phyloP scores from a whole-genome alignment of 75 land plant species.

The Adiantum capillusveneris region DNA sequence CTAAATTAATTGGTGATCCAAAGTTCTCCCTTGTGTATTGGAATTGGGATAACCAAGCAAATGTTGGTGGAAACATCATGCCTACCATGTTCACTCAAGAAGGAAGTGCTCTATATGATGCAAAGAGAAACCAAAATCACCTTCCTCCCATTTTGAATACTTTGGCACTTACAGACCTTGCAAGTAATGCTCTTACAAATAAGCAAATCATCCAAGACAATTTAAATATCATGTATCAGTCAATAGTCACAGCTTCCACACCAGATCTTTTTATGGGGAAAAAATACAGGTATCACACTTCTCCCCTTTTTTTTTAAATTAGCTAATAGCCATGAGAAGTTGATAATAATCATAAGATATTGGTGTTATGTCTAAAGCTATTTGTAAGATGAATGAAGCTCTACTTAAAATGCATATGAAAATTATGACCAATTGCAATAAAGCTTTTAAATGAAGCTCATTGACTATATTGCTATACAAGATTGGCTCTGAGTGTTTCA shows the following conservation, averaged over 20 bases:
- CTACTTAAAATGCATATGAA: too few species aligned
- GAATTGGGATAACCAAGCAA: constrained; percentile 38
- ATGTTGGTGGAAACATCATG: constrained; percentile 12
- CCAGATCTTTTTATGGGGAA: constrained; percentile 29
- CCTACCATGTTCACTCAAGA: constrained; percentile 9
- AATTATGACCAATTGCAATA: too few species aligned
- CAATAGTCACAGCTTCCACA: constrained; percentile 28
- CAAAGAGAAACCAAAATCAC: constrained; percentile 4
- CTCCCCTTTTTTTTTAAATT: too few species aligned
- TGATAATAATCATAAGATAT: too few species aligned
- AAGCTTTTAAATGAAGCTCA: too few species aligned
- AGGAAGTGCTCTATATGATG: neutral
- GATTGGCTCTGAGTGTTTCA: too few species aligned
- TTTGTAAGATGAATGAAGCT: too few species aligned
- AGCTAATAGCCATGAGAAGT: too few species aligned
- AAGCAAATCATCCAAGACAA: constrained; percentile 6
- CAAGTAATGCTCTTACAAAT: neutral
- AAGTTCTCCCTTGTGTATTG: constrained; percentile 45
- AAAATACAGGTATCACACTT: constrained; percentile 15
- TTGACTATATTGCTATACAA: too few species aligned
- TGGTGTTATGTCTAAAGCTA: too few species aligned
- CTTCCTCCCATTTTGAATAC: constrained; percentile 9
- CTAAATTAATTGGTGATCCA: constrained; percentile 32
- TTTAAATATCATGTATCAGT: constrained; percentile 19
- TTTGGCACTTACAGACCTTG: constrained; percentile 7